A percentile compares a stretch with the other conserved stretches of the same genome.
Evolutionary conservation across 2,329 filamentous ascomycete genomes (phyloP).

Genomic region (Fusarium tuaranense): DNA sequence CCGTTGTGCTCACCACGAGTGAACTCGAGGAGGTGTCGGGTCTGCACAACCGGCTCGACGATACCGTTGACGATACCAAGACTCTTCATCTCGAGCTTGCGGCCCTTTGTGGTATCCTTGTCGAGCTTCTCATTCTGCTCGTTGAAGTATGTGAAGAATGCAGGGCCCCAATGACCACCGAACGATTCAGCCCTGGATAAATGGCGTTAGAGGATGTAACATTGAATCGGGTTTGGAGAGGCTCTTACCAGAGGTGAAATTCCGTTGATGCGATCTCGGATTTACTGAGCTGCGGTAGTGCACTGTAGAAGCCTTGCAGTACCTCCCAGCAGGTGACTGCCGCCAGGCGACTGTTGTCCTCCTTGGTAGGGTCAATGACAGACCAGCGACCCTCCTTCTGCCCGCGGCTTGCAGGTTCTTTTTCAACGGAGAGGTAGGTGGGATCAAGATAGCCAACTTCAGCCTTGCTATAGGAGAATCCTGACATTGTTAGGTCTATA

Average conservation of each 20-base stretch:
- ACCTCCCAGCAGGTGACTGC: conserved; percentile 24
- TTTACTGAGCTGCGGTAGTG: conserved; percentile 10
- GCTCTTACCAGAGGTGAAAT: conserved; percentile 14
- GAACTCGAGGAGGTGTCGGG: conserved; percentile 15
- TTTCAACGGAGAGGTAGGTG: conserved; percentile 11
- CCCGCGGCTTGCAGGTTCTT: neutral
- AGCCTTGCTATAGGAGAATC: conserved; percentile 15
- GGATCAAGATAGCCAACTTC: conserved; percentile 23
- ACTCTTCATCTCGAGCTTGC: conserved; percentile 22
- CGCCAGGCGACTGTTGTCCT: conserved; percentile 13
- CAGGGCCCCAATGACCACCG: conserved; percentile 24
- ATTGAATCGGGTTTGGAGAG: rapidly evolving
- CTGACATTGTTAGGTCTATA: neutral
- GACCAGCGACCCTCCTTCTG: conserved; percentile 20
- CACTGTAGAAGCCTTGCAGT: conserved; percentile 22
- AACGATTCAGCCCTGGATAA: conserved; percentile 14
- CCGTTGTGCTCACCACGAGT: conserved; percentile 13
- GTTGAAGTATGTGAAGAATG: conserved; percentile 22
- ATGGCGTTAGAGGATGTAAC: neutral
- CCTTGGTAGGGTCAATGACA: conserved; percentile 9
- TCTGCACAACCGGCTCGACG: conserved; percentile 16
- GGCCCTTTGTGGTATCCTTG: neutral
- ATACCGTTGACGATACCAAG: conserved; percentile 29
- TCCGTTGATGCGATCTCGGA: conserved; percentile 17
- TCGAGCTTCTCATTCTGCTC: conserved; percentile 16